These are phyloP conservation scores for Sporothrix sp. DNA, from an alignment of 2,329 filamentous ascomycete genomes.

Conservation along the genomic window DNA sequence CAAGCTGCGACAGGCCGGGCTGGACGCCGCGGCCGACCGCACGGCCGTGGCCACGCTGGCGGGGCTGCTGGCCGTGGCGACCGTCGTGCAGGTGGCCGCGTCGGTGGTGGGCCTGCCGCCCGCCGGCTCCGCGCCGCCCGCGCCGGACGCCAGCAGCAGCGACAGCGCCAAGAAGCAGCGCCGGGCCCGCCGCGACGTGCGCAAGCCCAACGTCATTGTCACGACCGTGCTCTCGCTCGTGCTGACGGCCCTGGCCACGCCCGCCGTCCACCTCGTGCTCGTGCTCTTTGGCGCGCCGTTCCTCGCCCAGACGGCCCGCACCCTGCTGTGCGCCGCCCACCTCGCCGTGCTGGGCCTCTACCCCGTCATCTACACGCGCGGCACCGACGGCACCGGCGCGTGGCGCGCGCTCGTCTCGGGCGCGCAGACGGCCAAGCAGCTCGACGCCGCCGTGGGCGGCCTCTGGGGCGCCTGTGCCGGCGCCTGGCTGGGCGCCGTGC, in stretches of 20 bases:
- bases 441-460: slow-evolving; percentile 79
- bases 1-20: not conserved
- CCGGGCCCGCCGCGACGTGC: slow-evolving; percentile 33
- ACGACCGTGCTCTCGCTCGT: slow-evolving; percentile 37
- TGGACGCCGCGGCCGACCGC: slow-evolving; percentile 6
- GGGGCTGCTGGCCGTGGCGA: slow-evolving; percentile 23
- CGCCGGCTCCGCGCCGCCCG: slow-evolving; percentile 32
- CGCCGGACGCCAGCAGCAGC: slow-evolving; percentile 26
- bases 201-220: slow-evolving; percentile 35
- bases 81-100: slow-evolving; percentile 35
- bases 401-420: slow-evolving; percentile 61
- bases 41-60: slow-evolving; percentile 21
- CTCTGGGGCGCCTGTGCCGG: slow-evolving; percentile 69
- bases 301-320: slow-evolving; percentile 69
- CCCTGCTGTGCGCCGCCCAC: slow-evolving; percentile 70
- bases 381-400: slow-evolving; percentile 53
- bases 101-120: slow-evolving; percentile 54
- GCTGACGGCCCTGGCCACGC: slow-evolving; percentile 61
- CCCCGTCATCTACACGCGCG: slow-evolving; percentile 77
- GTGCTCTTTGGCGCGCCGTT: slow-evolving; percentile 88
- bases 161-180: slow-evolving; percentile 42
- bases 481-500: slow-evolving; percentile 87
- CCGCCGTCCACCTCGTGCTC: slow-evolving; percentile 52
- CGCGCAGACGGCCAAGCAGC: slow-evolving; percentile 41
- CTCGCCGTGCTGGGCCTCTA: slow-evolving; percentile 69